phyloP scores from a whole-genome alignment of 1,139 yeast species.

The Kurtzmaniella quercitrusa region DNA sequence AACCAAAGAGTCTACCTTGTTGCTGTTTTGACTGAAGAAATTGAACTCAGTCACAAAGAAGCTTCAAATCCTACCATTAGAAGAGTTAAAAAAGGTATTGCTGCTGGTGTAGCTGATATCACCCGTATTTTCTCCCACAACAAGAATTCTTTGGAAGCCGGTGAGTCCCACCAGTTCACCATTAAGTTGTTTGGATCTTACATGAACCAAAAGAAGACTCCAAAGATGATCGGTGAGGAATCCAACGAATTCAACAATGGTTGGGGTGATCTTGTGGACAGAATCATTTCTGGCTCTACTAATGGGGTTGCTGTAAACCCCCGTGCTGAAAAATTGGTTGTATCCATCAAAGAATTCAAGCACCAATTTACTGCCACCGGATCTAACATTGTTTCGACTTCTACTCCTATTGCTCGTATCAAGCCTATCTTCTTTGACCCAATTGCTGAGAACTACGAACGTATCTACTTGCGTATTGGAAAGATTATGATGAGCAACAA shows the following conservation, averaged over 20 bases:
- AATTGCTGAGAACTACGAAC: constrained; percentile 53
- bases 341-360: constrained; percentile 71
- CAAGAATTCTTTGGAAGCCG: constrained; percentile 54
- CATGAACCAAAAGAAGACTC: constrained; percentile 32
- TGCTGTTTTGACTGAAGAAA: constrained; percentile 62
- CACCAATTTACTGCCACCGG: constrained; percentile 43
- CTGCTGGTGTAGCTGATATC: constrained; percentile 86
- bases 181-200: constrained; percentile 73
- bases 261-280: constrained; percentile 85
- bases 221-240: constrained; percentile 14
- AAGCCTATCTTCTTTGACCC: constrained; percentile 65
- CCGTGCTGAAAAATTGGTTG: constrained; percentile 67
- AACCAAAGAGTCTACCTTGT: constrained; percentile 62
- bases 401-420: constrained; percentile 56
- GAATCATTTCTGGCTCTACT: constrained; percentile 72
- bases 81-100: constrained; percentile 70
- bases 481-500: constrained; percentile 35
- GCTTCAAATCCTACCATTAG: constrained; percentile 26
- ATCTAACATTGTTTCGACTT: constrained; percentile 33
- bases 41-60: constrained; percentile 31
- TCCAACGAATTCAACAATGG: constrained; percentile 52
- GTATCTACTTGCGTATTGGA: constrained; percentile 56
- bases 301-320: constrained; percentile 82
- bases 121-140: constrained; percentile 71
- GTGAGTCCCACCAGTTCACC: constrained; percentile 67